Evolutionary conservation across 2,329 filamentous ascomycete species (phyloP), one percentile per base, ranked within the genome.

Genomic region (Cryphonectria nitschkei): DNA sequence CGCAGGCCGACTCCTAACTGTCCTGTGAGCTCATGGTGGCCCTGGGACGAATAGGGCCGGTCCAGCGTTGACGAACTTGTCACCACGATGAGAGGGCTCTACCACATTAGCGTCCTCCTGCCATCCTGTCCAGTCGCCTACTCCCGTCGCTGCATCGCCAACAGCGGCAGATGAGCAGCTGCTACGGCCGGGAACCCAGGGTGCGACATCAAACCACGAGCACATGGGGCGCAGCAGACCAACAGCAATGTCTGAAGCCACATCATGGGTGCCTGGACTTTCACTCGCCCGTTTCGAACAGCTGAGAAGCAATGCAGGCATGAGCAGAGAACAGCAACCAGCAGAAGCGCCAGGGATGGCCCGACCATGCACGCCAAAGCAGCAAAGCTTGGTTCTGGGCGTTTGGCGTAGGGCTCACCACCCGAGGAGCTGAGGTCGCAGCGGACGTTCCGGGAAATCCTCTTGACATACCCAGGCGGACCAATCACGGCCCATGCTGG

Each of bases 401-500:
- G 65, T 50, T 37, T 7, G 65, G 37, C 29, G 63, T 54, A 11
- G 32, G 50, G 32, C 7, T 29, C n/a, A 11, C 64, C 43, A 50
- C 46, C 19, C 46, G 46, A 50, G 46, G 46, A 50, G 46, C 52
- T 60, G 58, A 68, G 60, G 67, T 54, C 46, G 41, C 65, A 65
- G 56, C 16, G 64, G 54, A 29, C 54, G 43, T 68, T 37, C 71
- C 71, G 71, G 71, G 71, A 70, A 72, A 70, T 72, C 71, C 68
- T 72, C 71, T 72, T 72, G 68, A 65, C 26, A 52, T 54, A 37
- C 46, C 50, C 37, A 32, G 52, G 34, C 16, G 16, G 41, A 32
- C 71, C 71, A 72, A 72, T 72, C 56, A 70, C 50, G 46, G 16
- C 37, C 43, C 67, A 39, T 11, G 34, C 56, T 67, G 66, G 32